phyloP scores from a whole-genome alignment of 495 filamentous ascomycete species.

The Cercophora newfieldiana region DNA sequence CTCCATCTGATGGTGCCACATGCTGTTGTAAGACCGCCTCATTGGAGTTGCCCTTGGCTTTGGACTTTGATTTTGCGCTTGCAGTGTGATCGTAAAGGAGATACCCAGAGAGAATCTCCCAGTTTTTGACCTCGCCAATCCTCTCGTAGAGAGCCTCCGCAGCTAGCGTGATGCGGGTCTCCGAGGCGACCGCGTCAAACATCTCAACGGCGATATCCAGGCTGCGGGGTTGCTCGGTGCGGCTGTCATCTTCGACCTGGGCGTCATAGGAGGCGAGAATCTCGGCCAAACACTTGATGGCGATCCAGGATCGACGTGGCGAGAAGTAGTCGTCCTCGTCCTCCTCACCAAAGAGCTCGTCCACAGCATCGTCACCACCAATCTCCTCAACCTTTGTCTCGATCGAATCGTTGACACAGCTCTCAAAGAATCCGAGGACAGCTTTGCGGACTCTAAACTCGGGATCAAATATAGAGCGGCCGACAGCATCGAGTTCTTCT shows the following conservation, averaged over 20 bases:
- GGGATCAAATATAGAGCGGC: conserved; percentile 81
- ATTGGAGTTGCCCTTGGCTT: conserved; percentile 43
- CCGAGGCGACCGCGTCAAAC: conserved; percentile 57
- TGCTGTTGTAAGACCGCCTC: conserved; percentile 60
- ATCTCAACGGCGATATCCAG: conserved; percentile 48
- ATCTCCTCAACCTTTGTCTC: conserved; percentile 81
- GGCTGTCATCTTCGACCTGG: conserved; percentile 47
- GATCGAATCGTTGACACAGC: conserved; percentile 78
- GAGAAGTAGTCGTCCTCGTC: conserved; percentile 71
- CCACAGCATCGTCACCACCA: conserved; percentile 56
- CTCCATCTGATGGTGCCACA: conserved; percentile 71
- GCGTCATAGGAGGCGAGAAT: conserved; percentile 76
- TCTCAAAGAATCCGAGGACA: conserved; percentile 84
- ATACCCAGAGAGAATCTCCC: conserved; percentile 88
- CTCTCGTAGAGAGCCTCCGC: conserved; percentile 81
- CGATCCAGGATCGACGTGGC: conserved; percentile 81
- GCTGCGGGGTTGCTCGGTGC: conserved; percentile 39
- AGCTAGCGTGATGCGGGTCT: conserved; percentile 82
- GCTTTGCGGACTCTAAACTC: conserved; percentile 82
- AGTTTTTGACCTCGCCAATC: conserved; percentile 74
- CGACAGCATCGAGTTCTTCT: conserved; percentile 81
- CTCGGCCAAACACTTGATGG: conserved; percentile 85
- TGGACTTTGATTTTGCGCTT: conserved; percentile 43
- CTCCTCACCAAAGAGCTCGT: conserved; percentile 73
- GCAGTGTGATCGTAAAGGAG: conserved; percentile 87